phyloP scores from a whole-genome alignment of 257 asterid genomes.

The Lycium barbarum region DNA sequence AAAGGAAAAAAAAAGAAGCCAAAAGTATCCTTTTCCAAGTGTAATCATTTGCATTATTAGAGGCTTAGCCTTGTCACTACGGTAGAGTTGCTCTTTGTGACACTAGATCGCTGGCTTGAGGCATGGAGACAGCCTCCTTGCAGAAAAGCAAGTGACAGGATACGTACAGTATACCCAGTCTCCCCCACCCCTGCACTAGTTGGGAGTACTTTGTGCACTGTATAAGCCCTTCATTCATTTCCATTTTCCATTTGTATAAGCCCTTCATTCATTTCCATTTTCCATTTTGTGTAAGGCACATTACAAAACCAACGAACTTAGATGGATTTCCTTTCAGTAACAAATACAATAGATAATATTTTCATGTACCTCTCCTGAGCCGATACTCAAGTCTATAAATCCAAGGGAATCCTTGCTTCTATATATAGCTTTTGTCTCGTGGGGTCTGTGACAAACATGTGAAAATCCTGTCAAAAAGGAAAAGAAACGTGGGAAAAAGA shows the following conservation, averaged over 20 bases:
- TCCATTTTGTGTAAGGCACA: not conserved
- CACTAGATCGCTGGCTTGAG: not conserved
- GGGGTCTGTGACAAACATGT: conserved; percentile 87
- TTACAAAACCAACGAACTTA: not conserved
- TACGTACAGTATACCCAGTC: not conserved
- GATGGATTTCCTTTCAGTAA: not conserved
- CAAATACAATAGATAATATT: conserved; percentile 16
- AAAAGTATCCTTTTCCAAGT: not conserved
- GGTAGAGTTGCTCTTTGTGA: not conserved
- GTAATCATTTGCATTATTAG: conserved; percentile 9
- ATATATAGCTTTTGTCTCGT: conserved; percentile 68
- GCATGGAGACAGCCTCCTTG: not conserved
- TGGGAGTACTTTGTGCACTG: not conserved
- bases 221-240: conserved; percentile 15
- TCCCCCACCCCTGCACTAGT: not conserved
- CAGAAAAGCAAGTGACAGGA: not conserved
- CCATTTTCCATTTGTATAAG: not conserved
- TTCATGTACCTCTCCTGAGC: conserved; percentile 78
- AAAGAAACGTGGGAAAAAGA: conserved; percentile 34
- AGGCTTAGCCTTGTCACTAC: not conserved
- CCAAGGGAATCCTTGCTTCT: conserved; percentile 93
- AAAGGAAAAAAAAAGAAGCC: not conserved
- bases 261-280: conserved; percentile 23
- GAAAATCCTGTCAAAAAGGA: conserved; percentile 70
- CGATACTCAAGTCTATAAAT: conserved; percentile 77